Conservation (phyloP, 345 rosid genomes). For the Raphanus sativus region DNA sequence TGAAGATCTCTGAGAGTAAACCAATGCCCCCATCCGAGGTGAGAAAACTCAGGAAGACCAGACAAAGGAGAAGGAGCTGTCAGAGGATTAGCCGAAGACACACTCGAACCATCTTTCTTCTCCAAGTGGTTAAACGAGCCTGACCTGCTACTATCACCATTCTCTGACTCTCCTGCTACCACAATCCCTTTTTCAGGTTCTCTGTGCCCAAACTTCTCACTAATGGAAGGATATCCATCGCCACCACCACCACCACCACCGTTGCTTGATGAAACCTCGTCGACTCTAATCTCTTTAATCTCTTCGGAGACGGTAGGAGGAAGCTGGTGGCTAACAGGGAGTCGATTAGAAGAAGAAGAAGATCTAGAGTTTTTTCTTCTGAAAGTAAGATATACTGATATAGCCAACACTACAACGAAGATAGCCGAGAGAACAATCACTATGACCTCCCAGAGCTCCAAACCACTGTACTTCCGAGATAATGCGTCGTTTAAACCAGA, state of each 20-base stretch:
- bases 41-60: constrained; percentile 88
- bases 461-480: constrained; percentile 52
- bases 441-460: constrained; percentile 73
- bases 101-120: constrained; percentile 46
- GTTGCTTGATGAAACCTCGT: constrained; percentile 65
- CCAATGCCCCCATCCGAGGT: constrained; percentile 98
- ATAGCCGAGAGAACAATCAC: constrained; percentile 59
- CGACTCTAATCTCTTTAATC: constrained; percentile 83
- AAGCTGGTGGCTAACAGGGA: constrained; percentile 52
- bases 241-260: constrained; percentile 32
- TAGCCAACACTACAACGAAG: constrained; percentile 52
- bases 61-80: constrained; percentile 82
- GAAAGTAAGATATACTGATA: constrained; percentile 70
- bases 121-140: constrained; percentile 62
- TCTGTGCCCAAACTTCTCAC: constrained; percentile 27
- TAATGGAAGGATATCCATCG: constrained; percentile 35
- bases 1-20: constrained; percentile 90
- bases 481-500: constrained; percentile 57
- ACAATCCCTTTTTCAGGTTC: constrained; percentile 33
- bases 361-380: constrained; percentile 29
- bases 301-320: constrained; percentile 64
- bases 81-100: constrained; percentile 61
- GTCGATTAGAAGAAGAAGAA: constrained; percentile 38
- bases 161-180: constrained; percentile 43
- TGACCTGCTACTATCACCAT: constrained; percentile 63